Evolutionary conservation across 352 stramenopile species (phyloP), one percentile per base, ranked within the genome.

Genomic region (Lagenidium sp.): DNA sequence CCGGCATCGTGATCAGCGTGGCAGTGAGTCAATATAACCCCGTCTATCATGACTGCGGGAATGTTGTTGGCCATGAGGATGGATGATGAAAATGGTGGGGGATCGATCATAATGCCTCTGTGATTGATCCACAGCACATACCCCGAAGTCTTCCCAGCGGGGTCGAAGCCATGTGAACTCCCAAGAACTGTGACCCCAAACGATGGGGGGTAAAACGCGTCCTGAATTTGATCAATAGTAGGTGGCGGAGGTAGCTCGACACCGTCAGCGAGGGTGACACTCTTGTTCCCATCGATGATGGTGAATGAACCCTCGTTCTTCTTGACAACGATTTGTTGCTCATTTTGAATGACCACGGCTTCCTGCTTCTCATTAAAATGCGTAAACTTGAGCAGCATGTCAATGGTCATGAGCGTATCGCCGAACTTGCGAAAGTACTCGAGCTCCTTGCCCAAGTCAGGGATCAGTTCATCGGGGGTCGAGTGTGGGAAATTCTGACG

Each of bases 111-210:
- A 39, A 98, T 93, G 22, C 94, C 94, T 36, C 92, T 63, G 28
- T 95, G 86, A 55, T 98, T 98, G 41, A 98, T 97, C 94, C 94
- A 98, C 4, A 98, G 66, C 28, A 98, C 94, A 60, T 98, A 98
- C 13, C 94, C 94, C 11, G 86, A 97, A 10, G 92, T 97, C 43
- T 80, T 85, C 38, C 94, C 94, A 44, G 83, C 92, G 34, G 91
- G 88, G 23, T 98, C 94, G 51, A 98, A 98, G 10, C 94, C 92
- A 44, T 98, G 92, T 10, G 90, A 98, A 67, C 93, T 98, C 6
- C 94, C 92, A 1, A 98, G 68, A 19, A 98, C 92, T 2, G 94
- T 98, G 8, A 98, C 86, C 0, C 94, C 94, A 60, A 98, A 98
- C 13, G 85, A 87, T 11, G 94, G 94, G 21, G 94, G 91, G 59